A percentile compares a stretch with the other conserved stretches of the same genome.
phyloP scores from a whole-genome alignment of 2,329 filamentous ascomycete genomes.

The Orbilia quercus region DNA sequence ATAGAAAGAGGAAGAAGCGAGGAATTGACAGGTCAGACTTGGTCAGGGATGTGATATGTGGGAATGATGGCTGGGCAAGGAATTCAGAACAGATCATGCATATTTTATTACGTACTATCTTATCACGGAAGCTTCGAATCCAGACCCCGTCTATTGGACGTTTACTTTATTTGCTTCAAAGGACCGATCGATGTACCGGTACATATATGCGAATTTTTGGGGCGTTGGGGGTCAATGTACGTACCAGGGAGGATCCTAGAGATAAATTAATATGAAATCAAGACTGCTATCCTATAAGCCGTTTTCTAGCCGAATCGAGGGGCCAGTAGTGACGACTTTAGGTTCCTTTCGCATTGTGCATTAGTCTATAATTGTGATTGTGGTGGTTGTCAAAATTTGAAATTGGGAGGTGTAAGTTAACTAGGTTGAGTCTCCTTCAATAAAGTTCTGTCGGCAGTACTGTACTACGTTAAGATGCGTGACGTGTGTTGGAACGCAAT shows the following conservation, averaged over 20 bases:
- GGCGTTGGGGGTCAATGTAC: slow-evolving; percentile 1
- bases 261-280: slow-evolving; percentile 6
- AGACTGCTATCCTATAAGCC: not conserved
- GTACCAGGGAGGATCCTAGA: slow-evolving; percentile 9
- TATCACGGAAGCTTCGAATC: slow-evolving; percentile 20
- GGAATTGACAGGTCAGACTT: slow-evolving; percentile 22
- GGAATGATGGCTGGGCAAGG: slow-evolving; percentile 14
- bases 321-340: too few species aligned
- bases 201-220: slow-evolving; percentile 1
- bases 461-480: too few species aligned
- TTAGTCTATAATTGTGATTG: too few species aligned
- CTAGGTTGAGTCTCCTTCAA: too few species aligned
- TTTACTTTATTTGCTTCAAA: not conserved
- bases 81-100: slow-evolving; percentile 26
- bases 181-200: slow-evolving; percentile 12
- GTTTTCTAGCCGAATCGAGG: not conserved
- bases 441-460: too few species aligned
- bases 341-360: too few species aligned
- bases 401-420: too few species aligned
- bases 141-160: not conserved
- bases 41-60: slow-evolving; percentile 7
- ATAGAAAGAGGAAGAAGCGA: slow-evolving; percentile 9
- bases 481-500: too few species aligned
- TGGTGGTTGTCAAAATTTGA: too few species aligned
- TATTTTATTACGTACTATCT: slow-evolving; percentile 39